These are phyloP conservation scores for Boletus rubroflammeus DNA, from an alignment of 768 basidiomycete species.

Conservation along the genomic window DNA sequence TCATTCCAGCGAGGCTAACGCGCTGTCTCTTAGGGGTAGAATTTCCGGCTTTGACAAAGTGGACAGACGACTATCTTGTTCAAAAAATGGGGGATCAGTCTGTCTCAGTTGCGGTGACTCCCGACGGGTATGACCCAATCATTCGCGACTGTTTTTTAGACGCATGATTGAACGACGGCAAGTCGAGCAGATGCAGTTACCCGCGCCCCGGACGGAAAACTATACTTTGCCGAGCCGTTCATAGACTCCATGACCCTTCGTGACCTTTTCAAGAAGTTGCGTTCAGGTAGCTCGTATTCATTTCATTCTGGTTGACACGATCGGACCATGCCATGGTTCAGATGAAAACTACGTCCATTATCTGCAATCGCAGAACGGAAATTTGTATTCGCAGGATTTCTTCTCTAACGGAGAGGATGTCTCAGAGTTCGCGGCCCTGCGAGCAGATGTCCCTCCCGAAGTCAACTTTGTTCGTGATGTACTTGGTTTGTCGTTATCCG, in stretches of 20 bases:
- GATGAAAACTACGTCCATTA: slow-evolving; percentile 49
- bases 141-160: neutral
- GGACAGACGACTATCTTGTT: slow-evolving; percentile 65
- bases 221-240: slow-evolving; percentile 76
- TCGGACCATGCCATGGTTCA: neutral
- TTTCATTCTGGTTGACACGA: neutral
- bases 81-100: slow-evolving; percentile 47
- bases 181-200: slow-evolving; percentile 79
- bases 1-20: neutral
- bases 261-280: slow-evolving; percentile 45
- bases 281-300: slow-evolving; percentile 27
- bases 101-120: slow-evolving; percentile 78
- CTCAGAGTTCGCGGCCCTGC: slow-evolving; percentile 63
- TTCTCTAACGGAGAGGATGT: slow-evolving; percentile 34
- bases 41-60: slow-evolving; percentile 46
- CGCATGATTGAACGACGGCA: slow-evolving; percentile 13
- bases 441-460: slow-evolving; percentile 63
- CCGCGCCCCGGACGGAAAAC: slow-evolving; percentile 44
- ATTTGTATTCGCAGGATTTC: slow-evolving; percentile 55
- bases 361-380: slow-evolving; percentile 91
- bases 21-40: slow-evolving; percentile 40
- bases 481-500: slow-evolving; percentile 54
- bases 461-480: slow-evolving; percentile 76
- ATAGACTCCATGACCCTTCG: slow-evolving; percentile 65
- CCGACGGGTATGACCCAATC: slow-evolving; percentile 61